A percentile compares a stretch with the other conserved stretches of the same genome.
phyloP scores from a whole-genome alignment of 1,284 basidiomycete genomes.

The Xerocomus nothofagi region DNA sequence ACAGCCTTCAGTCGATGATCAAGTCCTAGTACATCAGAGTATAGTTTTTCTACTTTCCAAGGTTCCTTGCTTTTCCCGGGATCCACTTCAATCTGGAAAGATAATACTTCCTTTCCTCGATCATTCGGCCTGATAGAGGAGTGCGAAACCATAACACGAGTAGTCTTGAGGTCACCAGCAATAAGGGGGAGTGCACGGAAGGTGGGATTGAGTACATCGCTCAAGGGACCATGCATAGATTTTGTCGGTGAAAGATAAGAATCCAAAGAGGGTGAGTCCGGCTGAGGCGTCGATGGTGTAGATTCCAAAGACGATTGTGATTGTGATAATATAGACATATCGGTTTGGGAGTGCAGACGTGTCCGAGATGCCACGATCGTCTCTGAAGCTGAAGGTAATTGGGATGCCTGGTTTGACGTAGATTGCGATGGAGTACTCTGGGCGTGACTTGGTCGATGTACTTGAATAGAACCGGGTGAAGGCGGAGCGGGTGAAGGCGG shows the following conservation, averaged over 20 bases:
- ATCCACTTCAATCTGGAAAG: constrained; percentile 73
- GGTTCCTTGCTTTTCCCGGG: constrained; percentile 65
- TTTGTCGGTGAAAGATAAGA: constrained; percentile 33
- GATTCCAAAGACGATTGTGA: constrained; percentile 31
- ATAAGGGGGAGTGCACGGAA: constrained; percentile 76
- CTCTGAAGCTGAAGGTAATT: constrained; percentile 10
- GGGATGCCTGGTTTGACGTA: constrained; percentile 5
- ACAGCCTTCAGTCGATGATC: constrained; percentile 69
- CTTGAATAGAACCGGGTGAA: constrained; percentile 27
- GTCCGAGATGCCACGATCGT: constrained; percentile 14
- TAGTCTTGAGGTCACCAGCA: constrained; percentile 63
- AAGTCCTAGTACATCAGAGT: constrained; percentile 85
- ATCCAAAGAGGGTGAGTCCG: constrained; percentile 32
- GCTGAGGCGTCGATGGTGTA: constrained; percentile 15
- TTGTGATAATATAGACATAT: constrained; percentile 27
- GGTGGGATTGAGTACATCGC: constrained; percentile 22
- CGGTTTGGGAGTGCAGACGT: constrained; percentile 26
- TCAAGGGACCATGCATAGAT: constrained; percentile 9
- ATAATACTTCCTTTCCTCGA: constrained; percentile 83
- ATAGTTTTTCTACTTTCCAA: constrained; percentile 94
- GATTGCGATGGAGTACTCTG: constrained; percentile 14
- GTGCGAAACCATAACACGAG: constrained; percentile 61
- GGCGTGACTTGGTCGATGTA: constrained; percentile 10
- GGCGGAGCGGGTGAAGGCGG: constrained; percentile 42
- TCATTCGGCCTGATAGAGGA: constrained; percentile 85